Base-by-base conservation (phyloP, 192 early-diverging fungal genomes). In the Podila epigama region DNA sequence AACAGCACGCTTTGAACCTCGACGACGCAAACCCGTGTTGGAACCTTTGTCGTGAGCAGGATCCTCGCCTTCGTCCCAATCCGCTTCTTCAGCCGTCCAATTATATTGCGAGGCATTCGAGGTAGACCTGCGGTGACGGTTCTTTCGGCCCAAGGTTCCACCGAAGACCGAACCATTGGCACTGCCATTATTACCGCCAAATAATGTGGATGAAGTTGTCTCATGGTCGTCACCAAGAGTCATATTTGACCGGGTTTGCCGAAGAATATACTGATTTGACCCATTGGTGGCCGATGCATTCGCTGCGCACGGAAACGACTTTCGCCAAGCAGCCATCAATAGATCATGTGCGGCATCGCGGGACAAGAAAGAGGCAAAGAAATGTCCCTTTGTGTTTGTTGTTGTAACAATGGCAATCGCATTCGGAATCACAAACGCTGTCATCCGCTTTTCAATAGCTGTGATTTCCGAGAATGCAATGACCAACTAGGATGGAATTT, bases 341-440 rank as follows among this genome's bases (percentile, higher is more conserved):
- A 90, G 78, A 69, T 92, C 90, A 51, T 89, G 91, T 0, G 89
- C 91, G 32, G 83, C 85, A 52, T 96, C 95, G 55, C 95, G 92
- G 39, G 91, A 90, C 6, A 96, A 79, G 60, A 96, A 95, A 5
- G 95, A 96, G 5, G 91, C 88, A 60, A 96, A 96, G 39, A 91
- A 90, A 60, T 95, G 89, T 82, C 91, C 71, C 34, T 58, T 70
- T 31, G 65, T 60, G 31, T 63, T 69, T 29, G 53, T 60, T 13
- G 66, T 51, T 22, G 94, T 93, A n/a, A 90, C 86, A 27, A 96
- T 82, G 73, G 89, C 86, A 66, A 96, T 93, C 1, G 95, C 95
- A 68, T 96, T 96, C 31, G 93, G 95, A 55, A 96, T 93, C 42
- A 96, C 86, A 44, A 91, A 81, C 27, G 94, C 95, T 0, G 92